Percentiles rank a stretch among this genome's conserved stretches.
phyloP scores from a whole-genome alignment of 441 rosid species.

The Populus hybrid region DNA sequence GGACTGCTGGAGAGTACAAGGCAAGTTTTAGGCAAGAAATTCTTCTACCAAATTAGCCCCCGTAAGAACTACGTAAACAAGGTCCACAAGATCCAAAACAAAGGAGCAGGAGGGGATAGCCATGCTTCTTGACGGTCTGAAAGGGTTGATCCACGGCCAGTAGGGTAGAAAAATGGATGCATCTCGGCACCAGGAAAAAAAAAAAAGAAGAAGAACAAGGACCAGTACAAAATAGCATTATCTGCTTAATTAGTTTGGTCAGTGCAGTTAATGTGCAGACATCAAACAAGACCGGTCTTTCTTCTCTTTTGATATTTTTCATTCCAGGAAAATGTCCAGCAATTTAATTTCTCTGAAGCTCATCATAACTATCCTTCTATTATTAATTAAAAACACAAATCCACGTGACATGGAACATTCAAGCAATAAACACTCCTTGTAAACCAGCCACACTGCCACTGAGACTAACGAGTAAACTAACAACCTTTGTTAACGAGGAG shows the following conservation, averaged over 20 bases:
- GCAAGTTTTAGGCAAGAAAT: neutral
- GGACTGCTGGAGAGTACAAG: neutral
- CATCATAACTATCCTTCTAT: neutral
- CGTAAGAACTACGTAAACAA: neutral
- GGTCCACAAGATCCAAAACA: too few species aligned
- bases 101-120: neutral
- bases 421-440: neutral
- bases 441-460: neutral
- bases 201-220: neutral
- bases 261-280: neutral
- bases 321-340: neutral
- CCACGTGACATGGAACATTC: neutral
- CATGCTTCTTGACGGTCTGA: neutral
- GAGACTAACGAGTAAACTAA: neutral
- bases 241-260: neutral
- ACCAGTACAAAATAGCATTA: neutral
- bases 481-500: slow-evolving; percentile 10
- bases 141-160: neutral
- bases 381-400: neutral
- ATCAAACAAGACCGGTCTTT: neutral
- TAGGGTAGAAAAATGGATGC: neutral
- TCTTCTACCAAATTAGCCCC: neutral
- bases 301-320: neutral
- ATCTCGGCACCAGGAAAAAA: neutral
- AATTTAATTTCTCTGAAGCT: neutral